Percentiles rank a stretch among this genome's conserved stretches.
Conservation (phyloP, 1,284 basidiomycete species). For the Rhodotorula sp. region DNA sequence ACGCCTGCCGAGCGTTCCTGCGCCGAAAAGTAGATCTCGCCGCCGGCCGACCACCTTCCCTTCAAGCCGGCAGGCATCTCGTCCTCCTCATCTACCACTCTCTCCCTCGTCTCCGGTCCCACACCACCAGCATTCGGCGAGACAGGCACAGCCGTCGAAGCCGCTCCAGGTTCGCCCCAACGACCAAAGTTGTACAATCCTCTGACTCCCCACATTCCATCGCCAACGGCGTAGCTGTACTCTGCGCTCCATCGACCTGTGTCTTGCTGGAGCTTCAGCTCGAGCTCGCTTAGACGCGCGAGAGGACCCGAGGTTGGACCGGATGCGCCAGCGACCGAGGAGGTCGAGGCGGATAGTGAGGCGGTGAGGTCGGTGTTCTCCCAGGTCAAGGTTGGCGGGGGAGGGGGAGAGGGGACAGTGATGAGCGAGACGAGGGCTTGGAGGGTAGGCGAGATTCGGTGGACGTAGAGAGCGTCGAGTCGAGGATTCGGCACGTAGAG, state of each 20-base stretch:
- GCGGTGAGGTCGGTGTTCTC: slow-evolving; percentile 27
- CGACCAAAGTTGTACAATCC: slow-evolving; percentile 91
- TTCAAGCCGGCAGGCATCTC: slow-evolving; percentile 60
- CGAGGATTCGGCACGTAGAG: slow-evolving; percentile 85
- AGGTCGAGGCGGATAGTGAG: slow-evolving; percentile 1
- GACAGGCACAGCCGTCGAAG: neutral
- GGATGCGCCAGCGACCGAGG: slow-evolving; percentile 1
- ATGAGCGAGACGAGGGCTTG: slow-evolving; percentile 57
- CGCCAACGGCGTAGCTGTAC: slow-evolving; percentile 91
- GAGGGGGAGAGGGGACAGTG: slow-evolving; percentile 46
- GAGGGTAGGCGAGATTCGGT: slow-evolving; percentile 59
- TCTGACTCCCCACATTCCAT: slow-evolving; percentile 84
- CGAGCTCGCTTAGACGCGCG: slow-evolving; percentile 65
- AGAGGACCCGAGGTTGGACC: slow-evolving; percentile 43
- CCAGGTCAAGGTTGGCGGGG: slow-evolving; percentile 42
- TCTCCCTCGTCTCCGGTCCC: neutral
- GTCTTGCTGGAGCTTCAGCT: slow-evolving; percentile 87
- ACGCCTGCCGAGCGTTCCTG: slow-evolving; percentile 92
- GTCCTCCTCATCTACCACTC: slow-evolving; percentile 23
- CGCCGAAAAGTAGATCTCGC: slow-evolving; percentile 89
- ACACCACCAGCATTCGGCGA: neutral
- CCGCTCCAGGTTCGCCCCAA: slow-evolving; percentile 44
- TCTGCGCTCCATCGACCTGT: slow-evolving; percentile 89
- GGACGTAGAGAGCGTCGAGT: slow-evolving; percentile 84
- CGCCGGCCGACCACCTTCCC: slow-evolving; percentile 85